A percentile compares a stretch with the other conserved stretches of the same genome.
These are phyloP conservation scores for Cucumis hystrix DNA, from an alignment of 306 rosid species.

Conservation along the genomic window DNA sequence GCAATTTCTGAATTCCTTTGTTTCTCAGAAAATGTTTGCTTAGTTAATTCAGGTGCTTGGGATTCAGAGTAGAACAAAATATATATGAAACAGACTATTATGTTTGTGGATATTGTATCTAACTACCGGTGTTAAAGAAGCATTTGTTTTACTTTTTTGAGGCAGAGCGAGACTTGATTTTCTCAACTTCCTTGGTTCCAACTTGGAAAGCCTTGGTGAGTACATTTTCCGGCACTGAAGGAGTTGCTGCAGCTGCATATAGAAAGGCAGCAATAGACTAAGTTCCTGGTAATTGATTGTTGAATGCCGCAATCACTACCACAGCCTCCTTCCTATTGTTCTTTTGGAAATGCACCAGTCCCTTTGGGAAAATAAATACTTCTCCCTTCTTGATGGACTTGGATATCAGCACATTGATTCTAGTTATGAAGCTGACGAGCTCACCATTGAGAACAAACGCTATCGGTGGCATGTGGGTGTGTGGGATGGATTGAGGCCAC, in stretches of 20 bases:
- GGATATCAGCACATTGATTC: slow-evolving; percentile 41
- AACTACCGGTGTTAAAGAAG: not conserved
- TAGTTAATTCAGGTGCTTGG: not conserved
- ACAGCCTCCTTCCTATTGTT: slow-evolving; percentile 49
- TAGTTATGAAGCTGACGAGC: slow-evolving; percentile 76
- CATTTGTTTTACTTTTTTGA: slow-evolving; percentile 21
- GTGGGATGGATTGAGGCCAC: slow-evolving; percentile 81
- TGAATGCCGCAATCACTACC: slow-evolving; percentile 55
- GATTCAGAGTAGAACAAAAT: not conserved
- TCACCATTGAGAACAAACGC: slow-evolving; percentile 53
- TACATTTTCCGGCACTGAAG: slow-evolving; percentile 56
- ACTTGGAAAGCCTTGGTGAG: slow-evolving; percentile 50
- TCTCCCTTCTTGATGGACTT: slow-evolving; percentile 65
- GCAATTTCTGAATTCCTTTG: not conserved
- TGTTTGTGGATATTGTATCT: not conserved
- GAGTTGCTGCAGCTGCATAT: slow-evolving; percentile 50
- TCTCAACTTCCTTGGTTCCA: slow-evolving; percentile 43
- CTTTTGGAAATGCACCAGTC: slow-evolving; percentile 72
- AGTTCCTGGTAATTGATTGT: slow-evolving; percentile 82
- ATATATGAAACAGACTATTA: not conserved
- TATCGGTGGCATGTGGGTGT: slow-evolving; percentile 83
- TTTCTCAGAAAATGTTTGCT: not conserved
- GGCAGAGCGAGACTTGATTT: slow-evolving; percentile 55
- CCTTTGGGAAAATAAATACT: slow-evolving; percentile 65
- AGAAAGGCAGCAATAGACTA: slow-evolving; percentile 39